Conservation (phyloP, 2,329 filamentous ascomycete genomes). For the Fusarium verticillioides region DNA sequence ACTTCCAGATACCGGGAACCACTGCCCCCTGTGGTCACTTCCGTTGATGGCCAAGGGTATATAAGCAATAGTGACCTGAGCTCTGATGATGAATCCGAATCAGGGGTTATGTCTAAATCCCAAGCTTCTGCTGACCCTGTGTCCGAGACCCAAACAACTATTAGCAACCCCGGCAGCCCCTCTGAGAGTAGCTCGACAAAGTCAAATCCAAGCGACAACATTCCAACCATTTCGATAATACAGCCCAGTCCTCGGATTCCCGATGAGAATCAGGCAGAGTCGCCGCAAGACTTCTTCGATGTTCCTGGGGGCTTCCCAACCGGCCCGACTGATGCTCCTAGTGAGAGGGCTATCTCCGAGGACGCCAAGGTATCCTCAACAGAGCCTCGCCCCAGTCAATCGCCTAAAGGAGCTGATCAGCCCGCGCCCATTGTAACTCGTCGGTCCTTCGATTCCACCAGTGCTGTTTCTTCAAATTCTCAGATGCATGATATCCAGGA, state of each 20-base stretch:
- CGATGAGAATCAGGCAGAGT: constrained; percentile 30
- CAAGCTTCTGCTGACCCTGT: background rate
- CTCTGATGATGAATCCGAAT: constrained; percentile 48
- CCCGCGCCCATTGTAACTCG: constrained; percentile 22
- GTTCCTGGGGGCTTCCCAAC: constrained; percentile 71
- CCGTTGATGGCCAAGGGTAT: constrained; percentile 73
- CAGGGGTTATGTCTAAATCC: background rate
- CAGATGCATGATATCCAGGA: constrained; percentile 51
- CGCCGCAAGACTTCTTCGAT: constrained; percentile 54
- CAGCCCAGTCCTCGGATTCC: constrained; percentile 55
- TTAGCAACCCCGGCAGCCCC: background rate
- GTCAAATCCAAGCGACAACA: constrained; percentile 6
- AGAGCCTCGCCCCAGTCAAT: background rate
- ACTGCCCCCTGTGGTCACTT: constrained; percentile 76
- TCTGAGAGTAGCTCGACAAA: constrained; percentile 1
- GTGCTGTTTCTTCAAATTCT: constrained; percentile 23
- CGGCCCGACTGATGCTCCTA: constrained; percentile 44
- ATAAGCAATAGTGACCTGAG: constrained; percentile 63
- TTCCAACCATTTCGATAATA: constrained; percentile 59
- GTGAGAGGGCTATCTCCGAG: constrained; percentile 7
- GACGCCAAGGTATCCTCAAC: background rate
- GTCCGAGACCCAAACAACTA: constrained; percentile 5
- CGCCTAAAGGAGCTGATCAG: background rate
- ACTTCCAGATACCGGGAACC: constrained; percentile 71
- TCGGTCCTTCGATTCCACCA: constrained; percentile 34